These are phyloP conservation scores for Przewalskia tangutica DNA, from an alignment of 257 asterid species.

Conservation along the genomic window DNA sequence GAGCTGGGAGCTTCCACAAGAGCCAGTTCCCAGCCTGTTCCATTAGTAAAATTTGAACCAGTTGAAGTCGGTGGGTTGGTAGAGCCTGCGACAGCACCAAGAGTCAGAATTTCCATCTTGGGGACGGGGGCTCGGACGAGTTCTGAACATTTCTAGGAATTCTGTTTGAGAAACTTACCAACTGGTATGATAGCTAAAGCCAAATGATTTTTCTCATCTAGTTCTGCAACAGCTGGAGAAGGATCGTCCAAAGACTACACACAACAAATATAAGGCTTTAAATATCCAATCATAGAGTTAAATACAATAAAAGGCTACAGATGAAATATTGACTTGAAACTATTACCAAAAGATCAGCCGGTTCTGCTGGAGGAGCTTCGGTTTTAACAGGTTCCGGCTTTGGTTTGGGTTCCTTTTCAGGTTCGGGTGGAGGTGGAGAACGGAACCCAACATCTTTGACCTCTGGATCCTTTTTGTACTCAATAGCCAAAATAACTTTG, in stretches of 20 bases:
- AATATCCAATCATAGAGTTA: neutral
- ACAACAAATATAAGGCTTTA: neutral
- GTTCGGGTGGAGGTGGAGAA: slow-evolving; percentile 40
- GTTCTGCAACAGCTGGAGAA: slow-evolving; percentile 60
- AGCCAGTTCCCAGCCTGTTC: slow-evolving; percentile 94
- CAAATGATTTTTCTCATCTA: slow-evolving; percentile 81
- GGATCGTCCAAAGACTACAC: slow-evolving; percentile 64
- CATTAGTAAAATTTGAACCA: slow-evolving; percentile 41
- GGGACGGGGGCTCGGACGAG: neutral
- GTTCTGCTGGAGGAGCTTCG: slow-evolving; percentile 42
- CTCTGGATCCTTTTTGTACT: slow-evolving; percentile 57
- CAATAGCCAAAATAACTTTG: slow-evolving; percentile 65
- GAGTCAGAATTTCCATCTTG: slow-evolving; percentile 5
- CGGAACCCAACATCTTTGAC: slow-evolving; percentile 52
- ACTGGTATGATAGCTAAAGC: slow-evolving; percentile 91
- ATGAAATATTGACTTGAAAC: neutral
- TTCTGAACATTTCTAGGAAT: neutral
- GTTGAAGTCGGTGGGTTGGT: slow-evolving; percentile 48
- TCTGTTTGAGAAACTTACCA: slow-evolving; percentile 32
- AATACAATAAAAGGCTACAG: neutral
- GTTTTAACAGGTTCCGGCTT: slow-evolving; percentile 46
- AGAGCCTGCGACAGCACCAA: slow-evolving; percentile 18
- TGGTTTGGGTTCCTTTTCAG: slow-evolving; percentile 29
- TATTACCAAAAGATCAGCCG: slow-evolving; percentile 73
- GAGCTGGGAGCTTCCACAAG: slow-evolving; percentile 89